A percentile compares a stretch with the other conserved stretches of the same genome.
phyloP scores from a whole-genome alignment of 2,329 filamentous ascomycete species.

The Chlorencoelia australis region DNA sequence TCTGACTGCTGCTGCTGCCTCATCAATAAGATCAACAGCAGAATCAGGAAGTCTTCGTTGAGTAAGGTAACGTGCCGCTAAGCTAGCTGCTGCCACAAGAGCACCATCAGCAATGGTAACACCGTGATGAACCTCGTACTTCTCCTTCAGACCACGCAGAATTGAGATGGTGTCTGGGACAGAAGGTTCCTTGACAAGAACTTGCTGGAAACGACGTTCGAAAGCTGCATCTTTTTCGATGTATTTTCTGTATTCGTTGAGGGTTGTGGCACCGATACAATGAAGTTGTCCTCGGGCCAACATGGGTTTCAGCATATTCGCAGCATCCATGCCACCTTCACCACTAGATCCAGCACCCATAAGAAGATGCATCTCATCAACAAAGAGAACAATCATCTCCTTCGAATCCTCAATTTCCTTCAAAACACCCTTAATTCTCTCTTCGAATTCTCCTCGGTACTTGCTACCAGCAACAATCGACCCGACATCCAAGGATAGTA shows the following conservation, averaged over 20 bases:
- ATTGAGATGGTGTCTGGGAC: conserved; percentile 91
- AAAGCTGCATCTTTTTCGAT: conserved; percentile 98
- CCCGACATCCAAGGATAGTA: conserved; percentile 91
- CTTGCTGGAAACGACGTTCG: conserved; percentile 97
- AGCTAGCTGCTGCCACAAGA: conserved; percentile 80
- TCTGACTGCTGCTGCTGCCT: conserved; percentile 90
- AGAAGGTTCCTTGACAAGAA: conserved; percentile 87
- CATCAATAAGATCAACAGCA: conserved; percentile 91
- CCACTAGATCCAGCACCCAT: conserved; percentile 95
- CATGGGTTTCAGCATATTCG: conserved; percentile 97
- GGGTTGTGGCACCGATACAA: conserved; percentile 93
- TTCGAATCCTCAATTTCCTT: conserved; percentile 94
- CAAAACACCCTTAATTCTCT: conserved; percentile 97
- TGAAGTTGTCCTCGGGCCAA: conserved; percentile 91
- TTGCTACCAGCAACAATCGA: conserved; percentile 95
- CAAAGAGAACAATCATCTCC: conserved; percentile 95
- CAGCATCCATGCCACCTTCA: conserved; percentile 97
- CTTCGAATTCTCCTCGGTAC: conserved; percentile 96
- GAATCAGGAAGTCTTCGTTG: conserved; percentile 87
- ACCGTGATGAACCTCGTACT: conserved; percentile 96
- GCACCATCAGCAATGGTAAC: conserved; percentile 93
- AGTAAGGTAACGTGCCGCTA: conserved; percentile 90
- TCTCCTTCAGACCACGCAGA: conserved; percentile 94
- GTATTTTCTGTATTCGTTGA: conserved; percentile 95
- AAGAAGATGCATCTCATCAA: conserved; percentile 95